Percentiles rank a stretch among this genome's conserved stretches.
Evolutionary conservation across 441 rosid species (phyloP).

Genomic region (Arabidopsis lyrata): DNA sequence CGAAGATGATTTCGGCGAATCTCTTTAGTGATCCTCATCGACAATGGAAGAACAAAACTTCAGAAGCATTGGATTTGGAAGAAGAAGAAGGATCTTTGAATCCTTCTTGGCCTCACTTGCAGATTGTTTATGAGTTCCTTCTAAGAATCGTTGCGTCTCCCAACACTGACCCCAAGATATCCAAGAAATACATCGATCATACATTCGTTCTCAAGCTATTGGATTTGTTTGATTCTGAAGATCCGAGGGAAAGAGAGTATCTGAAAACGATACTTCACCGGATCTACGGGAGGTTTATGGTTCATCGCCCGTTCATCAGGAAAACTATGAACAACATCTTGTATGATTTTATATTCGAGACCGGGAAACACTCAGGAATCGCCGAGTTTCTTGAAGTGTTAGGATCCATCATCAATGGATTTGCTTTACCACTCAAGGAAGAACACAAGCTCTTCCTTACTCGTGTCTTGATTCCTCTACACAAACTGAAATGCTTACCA

Average conservation of each 20-base stretch:
- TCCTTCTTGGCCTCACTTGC: constrained; percentile 89
- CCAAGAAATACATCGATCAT: constrained; percentile 76
- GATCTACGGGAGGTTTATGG: constrained; percentile 91
- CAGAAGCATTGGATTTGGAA: constrained; percentile 76
- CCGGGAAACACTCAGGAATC: constrained; percentile 56
- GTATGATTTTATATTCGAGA: constrained; percentile 72
- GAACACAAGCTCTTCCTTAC: constrained; percentile 86
- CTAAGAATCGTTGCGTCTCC: constrained; percentile 79
- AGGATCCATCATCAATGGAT: constrained; percentile 88
- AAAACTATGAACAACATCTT: constrained; percentile 83
- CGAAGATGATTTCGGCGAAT: constrained; percentile 72
- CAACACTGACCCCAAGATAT: constrained; percentile 77
- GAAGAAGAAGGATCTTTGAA: constrained; percentile 91
- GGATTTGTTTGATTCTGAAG: constrained; percentile 87
- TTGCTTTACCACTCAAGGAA: constrained; percentile 88
- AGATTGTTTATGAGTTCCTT: constrained; percentile 82
- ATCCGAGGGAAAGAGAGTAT: constrained; percentile 86
- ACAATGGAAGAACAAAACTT: constrained; percentile 66
- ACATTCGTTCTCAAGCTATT: constrained; percentile 68
- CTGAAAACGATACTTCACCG: constrained; percentile 85
- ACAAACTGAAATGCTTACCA: constrained; percentile 81
- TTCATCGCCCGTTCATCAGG: constrained; percentile 89
- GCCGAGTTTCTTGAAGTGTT: constrained; percentile 74
- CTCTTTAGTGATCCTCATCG: constrained; percentile 69
- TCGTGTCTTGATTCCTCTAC: constrained; percentile 76